Base-by-base conservation (phyloP, 1,284 basidiomycete species). In the Tilletia horrida region DNA sequence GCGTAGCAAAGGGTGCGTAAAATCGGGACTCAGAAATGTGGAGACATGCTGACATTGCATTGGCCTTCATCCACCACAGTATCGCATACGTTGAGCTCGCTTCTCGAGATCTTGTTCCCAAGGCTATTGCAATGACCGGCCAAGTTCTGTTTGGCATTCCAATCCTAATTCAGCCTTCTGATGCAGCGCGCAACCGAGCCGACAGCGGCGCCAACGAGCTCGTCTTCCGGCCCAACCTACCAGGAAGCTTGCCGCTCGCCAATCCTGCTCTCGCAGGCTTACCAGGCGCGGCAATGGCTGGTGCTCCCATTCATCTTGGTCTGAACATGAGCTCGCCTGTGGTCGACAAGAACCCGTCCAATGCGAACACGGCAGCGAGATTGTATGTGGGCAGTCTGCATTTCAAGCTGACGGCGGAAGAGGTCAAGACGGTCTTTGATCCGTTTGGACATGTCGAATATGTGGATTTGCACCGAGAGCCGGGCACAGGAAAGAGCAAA, bases 51-150 rank as follows among this genome's bases (percentile, higher is more conserved):
- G 55, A 50, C 66, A 1, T 11, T 40, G 42, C 42, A 25, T 27
- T 27, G 1, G 16, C 0, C 31, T 42, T n/a, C n/a, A 40, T 40
- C 6, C 6, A 40, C 11, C 35, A 21, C 76, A 88, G 88, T 71
- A 96, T 97, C 80, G 96, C 92, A 72, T 98, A 97, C 82, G 95
- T 98, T 77, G 96, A 98, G 84, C 91, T 99, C 82, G 88, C 90
- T 75, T 85, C 89, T 64, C 87, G 94, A 75, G 92, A 95, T 67
- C 86, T 91, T 68, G 93, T 98, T 71, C 90, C 91, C 74, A 91
- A 91, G 82, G 96, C 96, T 52, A 84, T 97, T 70, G 86, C 86
- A 71, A 86, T 97, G 68, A 90, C 90, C 76, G 96, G 96, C 77
- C 95, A 93, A 67, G 88, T 94, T 71, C 91, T 99, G 73, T 96